These are phyloP conservation scores for Musa balbisiana DNA, from an alignment of 202 grass and related monocot species.

Conservation along the genomic window DNA sequence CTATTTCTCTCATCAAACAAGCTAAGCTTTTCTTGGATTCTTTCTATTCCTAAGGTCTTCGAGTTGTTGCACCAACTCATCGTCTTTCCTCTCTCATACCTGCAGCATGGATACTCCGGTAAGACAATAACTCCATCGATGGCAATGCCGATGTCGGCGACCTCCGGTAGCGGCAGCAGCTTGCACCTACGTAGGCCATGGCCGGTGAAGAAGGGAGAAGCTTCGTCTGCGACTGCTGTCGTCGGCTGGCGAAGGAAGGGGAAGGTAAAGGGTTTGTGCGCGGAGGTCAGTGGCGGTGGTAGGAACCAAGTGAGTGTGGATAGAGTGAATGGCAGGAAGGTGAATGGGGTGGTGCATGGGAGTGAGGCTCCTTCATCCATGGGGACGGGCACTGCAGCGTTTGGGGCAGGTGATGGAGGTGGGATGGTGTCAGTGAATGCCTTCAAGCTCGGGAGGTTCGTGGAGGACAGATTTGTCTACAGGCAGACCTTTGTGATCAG, in stretches of 20 bases:
- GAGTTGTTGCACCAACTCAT: no score
- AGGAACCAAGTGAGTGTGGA: background rate
- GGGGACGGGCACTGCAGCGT: background rate
- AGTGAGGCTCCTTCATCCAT: conserved; percentile 6
- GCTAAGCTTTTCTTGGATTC: background rate
- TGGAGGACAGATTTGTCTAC: conserved; percentile 39
- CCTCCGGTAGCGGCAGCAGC: background rate
- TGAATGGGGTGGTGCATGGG: conserved; percentile 23
- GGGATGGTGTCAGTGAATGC: conserved; percentile 2
- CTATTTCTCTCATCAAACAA: background rate
- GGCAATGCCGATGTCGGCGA: background rate
- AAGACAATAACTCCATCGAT: background rate
- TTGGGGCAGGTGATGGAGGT: background rate
- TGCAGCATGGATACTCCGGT: background rate
- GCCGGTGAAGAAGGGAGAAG: background rate
- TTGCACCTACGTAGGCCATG: background rate
- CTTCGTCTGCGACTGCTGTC: background rate
- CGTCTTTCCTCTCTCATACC: no score
- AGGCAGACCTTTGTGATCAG: conserved; percentile 44
- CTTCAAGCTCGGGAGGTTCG: conserved; percentile 35
- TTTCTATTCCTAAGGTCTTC: background rate
- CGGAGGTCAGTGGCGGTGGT: background rate
- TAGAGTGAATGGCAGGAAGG: conserved; percentile 25
- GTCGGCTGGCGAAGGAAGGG: conserved; percentile 3
- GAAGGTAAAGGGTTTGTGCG: background rate